Base-by-base conservation (phyloP, 2,329 filamentous ascomycete species). In the Phaeosphaeriaceae sp. region DNA sequence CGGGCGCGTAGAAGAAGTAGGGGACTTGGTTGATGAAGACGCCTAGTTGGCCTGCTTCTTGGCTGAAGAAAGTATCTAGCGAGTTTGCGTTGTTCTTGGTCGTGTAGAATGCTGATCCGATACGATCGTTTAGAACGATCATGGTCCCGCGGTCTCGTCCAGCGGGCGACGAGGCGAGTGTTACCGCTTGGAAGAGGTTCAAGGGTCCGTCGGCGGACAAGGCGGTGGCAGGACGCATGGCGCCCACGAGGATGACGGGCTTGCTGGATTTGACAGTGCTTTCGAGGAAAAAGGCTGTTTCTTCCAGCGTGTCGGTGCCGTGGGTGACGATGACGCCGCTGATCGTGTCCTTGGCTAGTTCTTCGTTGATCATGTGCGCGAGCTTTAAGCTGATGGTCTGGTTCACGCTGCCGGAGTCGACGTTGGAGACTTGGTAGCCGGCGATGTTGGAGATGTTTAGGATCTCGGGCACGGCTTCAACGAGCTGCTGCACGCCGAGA, bases 231-330 rank as follows among this genome's bases (percentile, higher is more conserved):
- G 87, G 87, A 10, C 87, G 80, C 87, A 89, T 89, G 19, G 87
- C 83, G 5, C 87, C 87, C 1, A 87, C 87, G 23, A 87, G 69
- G 3, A 89, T 81, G 5, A 89, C 80, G 0, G 87, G 87, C 72
- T 89, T 89, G 28, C 80, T 79, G 46, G 82, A 85, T 64, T 83
- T 82, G 32, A 88, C 71, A 0, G 85, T 87, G 3, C 85, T 75
- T 61, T 89, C 84, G 9, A 89, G 77, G 77, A 88, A 89, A 77
- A 89, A 89, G 9, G 86, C 85, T 0, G 85, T 84, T 72, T 89
- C 87, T 66, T 89, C 87, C 1, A 90, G 79, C 0, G 86, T 88
- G 66, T 90, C 88, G 9, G 88, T 90, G 49, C 88, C 88, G 66
- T 90, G 88, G 0, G 88, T 89, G 54, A 90, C 77, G 6, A 89